Evolutionary conservation across 768 basidiomycete genomes (phyloP), one percentile per base, ranked within the genome.

Genomic region (Leucocoprinus birnbaumii): DNA sequence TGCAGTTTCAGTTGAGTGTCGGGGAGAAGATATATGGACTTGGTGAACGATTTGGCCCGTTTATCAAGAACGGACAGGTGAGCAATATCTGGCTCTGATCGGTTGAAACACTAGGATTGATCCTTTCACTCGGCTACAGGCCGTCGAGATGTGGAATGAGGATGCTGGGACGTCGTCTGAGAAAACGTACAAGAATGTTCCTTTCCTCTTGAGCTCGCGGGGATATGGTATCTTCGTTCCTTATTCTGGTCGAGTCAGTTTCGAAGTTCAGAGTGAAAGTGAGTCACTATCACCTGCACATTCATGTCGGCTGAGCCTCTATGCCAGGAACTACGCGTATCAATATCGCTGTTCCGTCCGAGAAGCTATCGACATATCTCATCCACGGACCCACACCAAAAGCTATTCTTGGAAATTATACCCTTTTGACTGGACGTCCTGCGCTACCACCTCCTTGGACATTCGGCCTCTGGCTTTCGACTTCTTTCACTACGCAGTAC

Each of bases 141-240:
- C 56, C 16, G 60, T 77, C n/a, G 67, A 69, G 9, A 74, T 76
- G 58, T 78, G 76, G 77, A 76, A 77, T 38, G 63, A 68, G 54
- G 77, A 78, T 56, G 72, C 73, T 3, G 77, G 78, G 7, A 78
- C 77, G 0, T 71, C 71, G 0, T 71, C 70, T 3, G 69, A 70
- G 45, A 41, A 62, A 46, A 63, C 68, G 2, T 71, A 72, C 55
- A 72, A 72, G 50, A 69, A 71, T 45, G 65, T 72, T 11, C 73
- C 73, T 9, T 74, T 73, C 57, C 71, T 63, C 40, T 50, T 74
- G 44, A 72, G 71, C 46, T 73, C 69, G 31, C 66, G 68, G 11
- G 77, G 78, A 14, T 79, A 79, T 56, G 78, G 75, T 9, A 62
- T 79, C 14, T 79, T 79, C 58, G 72, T 80, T 45, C 73, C 77